These are phyloP conservation scores for Ceratocystis huliohia DNA, from an alignment of 2,329 filamentous ascomycete genomes.

Conservation along the genomic window DNA sequence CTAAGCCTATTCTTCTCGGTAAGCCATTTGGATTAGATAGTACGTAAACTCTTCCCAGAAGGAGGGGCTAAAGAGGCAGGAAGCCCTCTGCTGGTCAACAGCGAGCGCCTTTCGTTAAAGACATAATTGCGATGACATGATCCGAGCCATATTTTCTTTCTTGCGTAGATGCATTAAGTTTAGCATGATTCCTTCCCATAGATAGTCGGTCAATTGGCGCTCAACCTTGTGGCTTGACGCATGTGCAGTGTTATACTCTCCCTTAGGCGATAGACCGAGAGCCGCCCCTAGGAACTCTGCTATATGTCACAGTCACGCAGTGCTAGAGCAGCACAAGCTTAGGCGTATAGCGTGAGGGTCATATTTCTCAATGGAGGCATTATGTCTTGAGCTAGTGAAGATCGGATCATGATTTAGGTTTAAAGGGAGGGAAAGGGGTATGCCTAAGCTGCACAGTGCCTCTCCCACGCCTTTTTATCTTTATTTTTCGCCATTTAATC, in stretches of 20 bases:
- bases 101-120: neutral
- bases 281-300: slow-evolving; percentile 4
- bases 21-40: neutral
- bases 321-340: neutral
- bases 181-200: neutral
- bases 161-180: neutral
- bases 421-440: neutral
- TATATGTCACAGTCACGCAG: neutral
- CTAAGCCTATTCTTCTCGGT: neutral
- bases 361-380: neutral
- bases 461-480: neutral
- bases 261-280: neutral
- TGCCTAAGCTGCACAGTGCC: neutral
- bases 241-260: neutral
- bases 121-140: neutral
- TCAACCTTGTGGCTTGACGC: neutral
- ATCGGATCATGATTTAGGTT: neutral
- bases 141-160: neutral
- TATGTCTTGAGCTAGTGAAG: neutral
- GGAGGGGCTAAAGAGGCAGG: neutral
- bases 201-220: neutral
- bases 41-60: neutral
- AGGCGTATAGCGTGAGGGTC: neutral
- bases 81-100: neutral
- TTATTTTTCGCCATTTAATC: neutral